Conservation (phyloP, 331 rosid species). For the Dryas integrifolia region DNA sequence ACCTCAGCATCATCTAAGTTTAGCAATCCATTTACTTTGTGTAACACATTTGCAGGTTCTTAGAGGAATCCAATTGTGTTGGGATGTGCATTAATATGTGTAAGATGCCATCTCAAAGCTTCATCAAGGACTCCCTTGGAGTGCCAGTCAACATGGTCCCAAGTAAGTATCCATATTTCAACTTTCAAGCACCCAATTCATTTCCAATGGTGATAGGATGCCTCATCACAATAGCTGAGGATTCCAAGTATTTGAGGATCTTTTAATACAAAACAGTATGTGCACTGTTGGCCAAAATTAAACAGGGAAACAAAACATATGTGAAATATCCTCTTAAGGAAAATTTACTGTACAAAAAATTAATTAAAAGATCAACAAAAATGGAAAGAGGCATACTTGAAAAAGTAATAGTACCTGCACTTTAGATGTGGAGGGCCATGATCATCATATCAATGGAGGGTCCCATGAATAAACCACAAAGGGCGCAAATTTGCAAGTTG, state of each 20-base stretch:
- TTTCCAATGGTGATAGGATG: no score
- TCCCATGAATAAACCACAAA: slow-evolving; percentile 55
- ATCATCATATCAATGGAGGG: slow-evolving; percentile 58
- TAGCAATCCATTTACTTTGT: not conserved
- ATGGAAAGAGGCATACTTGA: slow-evolving; percentile 25
- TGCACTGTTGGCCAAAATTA: slow-evolving; percentile 1
- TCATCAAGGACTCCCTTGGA: slow-evolving; percentile 70
- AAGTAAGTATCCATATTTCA: slow-evolving; percentile 48
- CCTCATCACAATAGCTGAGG: no score
- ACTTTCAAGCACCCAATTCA: no score
- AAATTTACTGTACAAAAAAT: slow-evolving; percentile 8
- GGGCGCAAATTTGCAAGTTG: slow-evolving; percentile 58
- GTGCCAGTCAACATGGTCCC: slow-evolving; percentile 81
- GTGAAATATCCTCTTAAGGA: slow-evolving; percentile 18
- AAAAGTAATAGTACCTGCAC: slow-evolving; percentile 49
- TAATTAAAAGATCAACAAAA: slow-evolving; percentile 21
- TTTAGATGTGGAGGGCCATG: slow-evolving; percentile 47
- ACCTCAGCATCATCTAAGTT: slow-evolving; percentile 1
- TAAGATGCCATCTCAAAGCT: slow-evolving; percentile 76
- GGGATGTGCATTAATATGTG: slow-evolving; percentile 87
- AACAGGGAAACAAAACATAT: slow-evolving; percentile 17
- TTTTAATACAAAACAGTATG: no score
- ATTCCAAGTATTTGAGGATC: no score
- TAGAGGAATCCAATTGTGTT: slow-evolving; percentile 74
- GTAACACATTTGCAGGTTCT: slow-evolving; percentile 48